phyloP scores from a whole-genome alignment of 1,284 basidiomycete genomes.

The Boletellus deceptivus region DNA sequence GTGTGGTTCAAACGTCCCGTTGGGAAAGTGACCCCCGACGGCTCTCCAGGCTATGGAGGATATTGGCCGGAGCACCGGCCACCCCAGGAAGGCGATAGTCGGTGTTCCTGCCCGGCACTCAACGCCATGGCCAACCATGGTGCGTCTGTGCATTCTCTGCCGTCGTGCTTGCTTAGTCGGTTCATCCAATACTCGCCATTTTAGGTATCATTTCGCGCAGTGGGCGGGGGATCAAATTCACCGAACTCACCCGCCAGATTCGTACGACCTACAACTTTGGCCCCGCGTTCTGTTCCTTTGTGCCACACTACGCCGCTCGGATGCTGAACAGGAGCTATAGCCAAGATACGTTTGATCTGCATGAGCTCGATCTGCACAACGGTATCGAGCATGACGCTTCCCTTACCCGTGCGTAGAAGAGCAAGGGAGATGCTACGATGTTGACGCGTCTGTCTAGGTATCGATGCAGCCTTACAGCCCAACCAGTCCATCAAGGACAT shows the following conservation, averaged over 20 bases:
- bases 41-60: conserved; percentile 59
- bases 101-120: conserved; percentile 66
- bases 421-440: too few relatives aligned
- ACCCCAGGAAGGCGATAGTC: conserved; percentile 59
- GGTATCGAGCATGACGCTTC: conserved; percentile 79
- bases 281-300: conserved; percentile 61
- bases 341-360: conserved; percentile 59
- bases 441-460: conserved; percentile 41
- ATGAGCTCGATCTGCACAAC: conserved; percentile 67
- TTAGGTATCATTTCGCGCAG: conserved; percentile 68
- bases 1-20: conserved; percentile 47
- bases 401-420: conserved; percentile 52
- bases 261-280: conserved; percentile 66
- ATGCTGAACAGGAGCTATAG: conserved; percentile 55
- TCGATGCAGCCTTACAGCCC: conserved; percentile 49
- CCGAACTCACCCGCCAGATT: conserved; percentile 48
- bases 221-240: conserved; percentile 66
- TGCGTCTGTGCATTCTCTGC: conserved; percentile 30
- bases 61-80: conserved; percentile 66
- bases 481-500: conserved; percentile 52
- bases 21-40: conserved; percentile 55
- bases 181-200: neutral
- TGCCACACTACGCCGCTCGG: conserved; percentile 56
- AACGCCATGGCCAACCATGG: conserved; percentile 78
- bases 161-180: too few relatives aligned